Base-by-base conservation (phyloP, 2,329 filamentous ascomycete species). In the Pseudogymnoascus sp. region DNA sequence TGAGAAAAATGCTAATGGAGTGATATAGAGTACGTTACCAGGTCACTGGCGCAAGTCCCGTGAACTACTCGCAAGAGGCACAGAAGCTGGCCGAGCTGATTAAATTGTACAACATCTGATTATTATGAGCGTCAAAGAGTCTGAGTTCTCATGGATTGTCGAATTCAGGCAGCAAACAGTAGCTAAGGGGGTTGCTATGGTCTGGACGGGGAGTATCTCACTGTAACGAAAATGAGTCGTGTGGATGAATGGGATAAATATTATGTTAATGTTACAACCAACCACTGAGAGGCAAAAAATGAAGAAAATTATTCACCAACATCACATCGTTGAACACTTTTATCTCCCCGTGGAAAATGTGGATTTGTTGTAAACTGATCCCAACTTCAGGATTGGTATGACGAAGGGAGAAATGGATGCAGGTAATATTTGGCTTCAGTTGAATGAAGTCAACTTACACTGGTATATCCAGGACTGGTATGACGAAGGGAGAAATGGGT, bases 41-140 rank as follows among this genome's bases (percentile, higher is more conserved):
- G 74, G 89, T 96, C 51, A 82, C 87, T 74, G 86, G 80, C 61
- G 88, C 86, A 26, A 79, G 79, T 59, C 80, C 84, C 1, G 74
- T 97, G 66, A 89, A 97, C 77, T 97, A 84, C 77, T 86, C 87
- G 67, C 76, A 81, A 18, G 95, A 97, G 75, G 88, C 89, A 64
- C 81, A 86, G 71, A 93, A 88, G 76, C 78, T 97, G 68, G 84
- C 88, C 8, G 88, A 91, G 68, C 75, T 95, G 74, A 93, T 97
- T 75, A 91, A 93, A 79, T 83, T 61, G 36, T 74, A 74, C 61
- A 70, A 67, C 57, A 69, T 73, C 21, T 68, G 72, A 4, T 72
- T 57, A 18, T 57, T 57, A 34, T 5, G 29, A 57, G 51, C 51
- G 29, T 34, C 16, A 21, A 18, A 31, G 34, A 10, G 51, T 34